Conservation (phyloP, 2,329 filamentous ascomycete genomes). For the Venturia asperata region DNA sequence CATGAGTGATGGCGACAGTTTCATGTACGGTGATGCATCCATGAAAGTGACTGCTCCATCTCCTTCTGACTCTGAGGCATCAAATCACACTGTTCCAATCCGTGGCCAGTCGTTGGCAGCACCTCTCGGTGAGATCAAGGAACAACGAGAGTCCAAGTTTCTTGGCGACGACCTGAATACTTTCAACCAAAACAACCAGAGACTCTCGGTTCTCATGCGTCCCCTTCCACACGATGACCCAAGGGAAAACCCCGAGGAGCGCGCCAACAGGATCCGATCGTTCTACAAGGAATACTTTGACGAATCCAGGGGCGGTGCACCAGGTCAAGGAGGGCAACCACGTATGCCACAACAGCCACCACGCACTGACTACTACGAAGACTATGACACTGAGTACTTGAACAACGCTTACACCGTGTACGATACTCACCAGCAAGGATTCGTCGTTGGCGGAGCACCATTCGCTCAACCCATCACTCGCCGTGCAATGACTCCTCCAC, state of each 20-base stretch:
- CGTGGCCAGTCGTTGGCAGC: slow-evolving; percentile 23
- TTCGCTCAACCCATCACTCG: slow-evolving; percentile 80
- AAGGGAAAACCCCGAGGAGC: slow-evolving; percentile 83
- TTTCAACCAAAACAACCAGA: slow-evolving; percentile 36
- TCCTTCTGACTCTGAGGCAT: slow-evolving; percentile 22
- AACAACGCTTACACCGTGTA: slow-evolving; percentile 50
- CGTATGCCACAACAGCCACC: slow-evolving; percentile 26
- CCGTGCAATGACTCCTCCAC: slow-evolving; percentile 93
- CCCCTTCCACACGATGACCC: slow-evolving; percentile 83
- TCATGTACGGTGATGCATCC: slow-evolving; percentile 51
- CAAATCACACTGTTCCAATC: slow-evolving; percentile 18
- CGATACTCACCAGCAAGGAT: slow-evolving; percentile 54
- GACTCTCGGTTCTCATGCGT: slow-evolving; percentile 59
- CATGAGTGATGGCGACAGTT: slow-evolving; percentile 47
- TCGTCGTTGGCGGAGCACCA: slow-evolving; percentile 52
- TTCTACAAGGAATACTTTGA: slow-evolving; percentile 99
- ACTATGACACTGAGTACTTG: slow-evolving; percentile 64
- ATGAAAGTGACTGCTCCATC: slow-evolving; percentile 43
- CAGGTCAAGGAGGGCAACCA: not conserved
- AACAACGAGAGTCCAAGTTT: slow-evolving; percentile 24
- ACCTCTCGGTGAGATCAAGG: slow-evolving; percentile 27
- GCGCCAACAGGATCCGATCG: slow-evolving; percentile 92
- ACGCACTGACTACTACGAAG: slow-evolving; percentile 59
- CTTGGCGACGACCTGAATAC: slow-evolving; percentile 25
- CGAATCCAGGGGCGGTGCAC: slow-evolving; percentile 54